Evolutionary conservation across 805 yeast species (phyloP).

Genomic region (Schwanniomyces vanrijiae): DNA sequence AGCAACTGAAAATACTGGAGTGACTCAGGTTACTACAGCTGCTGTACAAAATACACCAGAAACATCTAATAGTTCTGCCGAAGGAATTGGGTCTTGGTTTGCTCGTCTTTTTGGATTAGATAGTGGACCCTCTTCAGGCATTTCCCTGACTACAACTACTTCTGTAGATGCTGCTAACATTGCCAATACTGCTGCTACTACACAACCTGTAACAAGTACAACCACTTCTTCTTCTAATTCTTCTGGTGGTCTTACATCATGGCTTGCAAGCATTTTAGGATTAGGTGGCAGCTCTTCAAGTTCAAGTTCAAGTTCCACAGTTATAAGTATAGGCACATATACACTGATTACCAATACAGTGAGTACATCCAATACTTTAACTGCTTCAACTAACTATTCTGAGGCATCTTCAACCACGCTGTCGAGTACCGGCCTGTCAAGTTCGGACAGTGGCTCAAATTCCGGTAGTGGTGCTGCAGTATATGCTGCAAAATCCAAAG

Average conservation of each 20-base stretch:
- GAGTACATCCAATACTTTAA: not conserved
- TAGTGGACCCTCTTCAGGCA: not conserved
- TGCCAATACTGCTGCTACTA: not conserved
- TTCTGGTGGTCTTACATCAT: not conserved
- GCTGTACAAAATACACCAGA: not conserved
- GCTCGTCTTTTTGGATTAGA: not conserved
- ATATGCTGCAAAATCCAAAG: constrained; percentile 52
- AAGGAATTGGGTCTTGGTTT: not conserved
- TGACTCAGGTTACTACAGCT: constrained; percentile 3
- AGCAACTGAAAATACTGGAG: constrained; percentile 10
- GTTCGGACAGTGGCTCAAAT: not conserved
- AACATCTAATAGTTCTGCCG: not conserved
- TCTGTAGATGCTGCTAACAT: not conserved
- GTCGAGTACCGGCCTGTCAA: not conserved
- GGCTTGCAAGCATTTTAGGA: not conserved
- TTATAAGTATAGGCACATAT: not conserved
- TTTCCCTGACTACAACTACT: not conserved
- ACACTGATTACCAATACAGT: not conserved
- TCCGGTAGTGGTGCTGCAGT: constrained; percentile 4
- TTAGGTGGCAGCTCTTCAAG: not conserved
- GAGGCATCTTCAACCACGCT: not conserved
- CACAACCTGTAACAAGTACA: not conserved
- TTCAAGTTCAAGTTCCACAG: not conserved
- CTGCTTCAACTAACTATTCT: not conserved
- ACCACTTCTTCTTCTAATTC: not conserved